phyloP scores from a whole-genome alignment of 2,329 filamentous ascomycete species.

The Botrytis porri region DNA sequence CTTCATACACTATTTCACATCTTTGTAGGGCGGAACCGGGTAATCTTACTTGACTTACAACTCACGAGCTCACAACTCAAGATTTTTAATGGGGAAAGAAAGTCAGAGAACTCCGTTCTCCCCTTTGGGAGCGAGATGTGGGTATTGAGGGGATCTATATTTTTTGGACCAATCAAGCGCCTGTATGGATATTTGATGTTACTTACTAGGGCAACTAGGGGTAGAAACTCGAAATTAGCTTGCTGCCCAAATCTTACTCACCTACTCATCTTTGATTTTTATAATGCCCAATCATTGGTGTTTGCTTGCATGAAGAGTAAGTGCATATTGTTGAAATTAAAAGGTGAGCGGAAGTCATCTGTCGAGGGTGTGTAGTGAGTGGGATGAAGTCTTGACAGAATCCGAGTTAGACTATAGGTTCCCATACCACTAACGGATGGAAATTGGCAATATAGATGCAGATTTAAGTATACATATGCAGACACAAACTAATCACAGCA shows the following conservation, averaged over 20 bases:
- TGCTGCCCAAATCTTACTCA: conserved; percentile 2
- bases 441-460: background rate
- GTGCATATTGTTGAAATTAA: background rate
- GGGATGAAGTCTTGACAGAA: background rate
- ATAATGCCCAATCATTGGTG: background rate
- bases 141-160: background rate
- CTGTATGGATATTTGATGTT: background rate
- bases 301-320: background rate
- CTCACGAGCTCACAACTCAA: background rate
- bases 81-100: background rate
- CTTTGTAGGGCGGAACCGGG: background rate
- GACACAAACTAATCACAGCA: background rate
- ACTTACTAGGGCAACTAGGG: background rate
- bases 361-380: background rate
- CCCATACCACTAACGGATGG: background rate
- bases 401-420: background rate
- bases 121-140: background rate
- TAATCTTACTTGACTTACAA: background rate
- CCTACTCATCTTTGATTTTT: background rate
- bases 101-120: background rate
- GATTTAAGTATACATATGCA: background rate
- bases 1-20: background rate
- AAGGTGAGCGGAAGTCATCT: background rate
- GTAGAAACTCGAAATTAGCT: conserved; percentile 3
- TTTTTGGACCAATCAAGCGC: background rate